Evolutionary conservation across 257 asterid species (phyloP), one percentile per base, ranked within the genome.

Genomic region (Primulina huaijiensis): DNA sequence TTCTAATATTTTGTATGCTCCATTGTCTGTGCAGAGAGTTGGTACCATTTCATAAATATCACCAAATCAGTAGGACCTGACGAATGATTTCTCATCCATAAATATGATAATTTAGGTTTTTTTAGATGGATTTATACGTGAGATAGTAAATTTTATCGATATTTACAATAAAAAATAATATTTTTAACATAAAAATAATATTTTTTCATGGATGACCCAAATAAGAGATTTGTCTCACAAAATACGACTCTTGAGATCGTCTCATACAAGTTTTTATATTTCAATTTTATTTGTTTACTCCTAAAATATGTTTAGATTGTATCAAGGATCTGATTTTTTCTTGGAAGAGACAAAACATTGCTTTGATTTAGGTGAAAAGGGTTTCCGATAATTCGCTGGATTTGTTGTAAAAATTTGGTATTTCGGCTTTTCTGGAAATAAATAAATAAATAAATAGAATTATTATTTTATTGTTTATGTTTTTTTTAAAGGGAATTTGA

Each of bases 1-100:
- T 50, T 5, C 21, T 11, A 43, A 43, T 43, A 43, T 43, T 65
- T 69, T 75, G 62, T 34, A 53, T 71, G 60, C 60, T 20, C 53
- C 21, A 50, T 50, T 50, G 19, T 43, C 55, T 43, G 57, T 17
- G 57, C 57, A 50, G 21, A 50, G 21, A 50, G 57, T 50, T 50
- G 57, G 57, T 50, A 8, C 57, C 17, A 17, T 50, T 50, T 50
- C 57, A 50, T 50, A 14, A 50, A 50, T 50, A 50, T 50, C 57
- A 50, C n/a, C 57, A 50, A 50, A 50, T 8, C 57, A 50, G 21
- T 50, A 50, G 57, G 57, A 50, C 57, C 57, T 16, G 57, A 17
- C 21, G 5, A 17, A 19, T 16, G 8, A 1, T 50, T 16, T 50
- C 9, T 50, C 53, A 38, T 34, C 7, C 1, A 27, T 0, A 27